Evolutionary conservation across 2,329 filamentous ascomycete species (phyloP).

Genomic region (Monosporascus ibericus): DNA sequence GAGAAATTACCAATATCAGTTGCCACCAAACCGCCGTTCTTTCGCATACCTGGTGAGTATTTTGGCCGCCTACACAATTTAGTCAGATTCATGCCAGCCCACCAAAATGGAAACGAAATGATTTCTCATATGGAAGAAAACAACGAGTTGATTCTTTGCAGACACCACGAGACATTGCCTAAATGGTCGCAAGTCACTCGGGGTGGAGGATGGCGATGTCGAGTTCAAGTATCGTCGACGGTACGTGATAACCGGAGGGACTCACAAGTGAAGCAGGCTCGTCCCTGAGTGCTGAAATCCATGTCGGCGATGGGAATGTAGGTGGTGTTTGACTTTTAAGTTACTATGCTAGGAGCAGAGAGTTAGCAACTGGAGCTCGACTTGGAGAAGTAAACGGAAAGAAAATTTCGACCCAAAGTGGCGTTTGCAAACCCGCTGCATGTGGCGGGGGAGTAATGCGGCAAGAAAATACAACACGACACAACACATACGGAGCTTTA

Average conservation of each 20-base stretch:
- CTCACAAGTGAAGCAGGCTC: slow-evolving; percentile 49
- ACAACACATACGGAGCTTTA: too few species aligned
- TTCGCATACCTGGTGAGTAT: slow-evolving; percentile 64
- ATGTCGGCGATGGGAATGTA: slow-evolving; percentile 26
- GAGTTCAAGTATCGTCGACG: not conserved
- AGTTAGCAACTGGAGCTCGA: not conserved
- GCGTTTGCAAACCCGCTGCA: too few species aligned
- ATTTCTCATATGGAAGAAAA: slow-evolving; percentile 8
- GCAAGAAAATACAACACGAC: too few species aligned
- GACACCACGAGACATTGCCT: not conserved
- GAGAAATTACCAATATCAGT: slow-evolving; percentile 6
- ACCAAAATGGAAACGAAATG: slow-evolving; percentile 15
- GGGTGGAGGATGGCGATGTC: not conserved
- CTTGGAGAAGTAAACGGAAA: not conserved
- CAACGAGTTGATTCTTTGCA: not conserved
- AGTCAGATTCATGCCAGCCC: slow-evolving; percentile 18
- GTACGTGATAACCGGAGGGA: slow-evolving; percentile 11
- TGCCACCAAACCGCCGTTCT: slow-evolving; percentile 13
- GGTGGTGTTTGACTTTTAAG: not conserved
- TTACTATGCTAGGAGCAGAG: slow-evolving; percentile 2
- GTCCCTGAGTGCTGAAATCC: slow-evolving; percentile 35
- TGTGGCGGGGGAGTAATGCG: too few species aligned
- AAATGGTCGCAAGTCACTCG: not conserved
- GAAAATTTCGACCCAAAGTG: not conserved
- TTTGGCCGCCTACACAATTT: slow-evolving; percentile 57